phyloP scores from a whole-genome alignment of 768 basidiomycete genomes.

The Russula lepida region DNA sequence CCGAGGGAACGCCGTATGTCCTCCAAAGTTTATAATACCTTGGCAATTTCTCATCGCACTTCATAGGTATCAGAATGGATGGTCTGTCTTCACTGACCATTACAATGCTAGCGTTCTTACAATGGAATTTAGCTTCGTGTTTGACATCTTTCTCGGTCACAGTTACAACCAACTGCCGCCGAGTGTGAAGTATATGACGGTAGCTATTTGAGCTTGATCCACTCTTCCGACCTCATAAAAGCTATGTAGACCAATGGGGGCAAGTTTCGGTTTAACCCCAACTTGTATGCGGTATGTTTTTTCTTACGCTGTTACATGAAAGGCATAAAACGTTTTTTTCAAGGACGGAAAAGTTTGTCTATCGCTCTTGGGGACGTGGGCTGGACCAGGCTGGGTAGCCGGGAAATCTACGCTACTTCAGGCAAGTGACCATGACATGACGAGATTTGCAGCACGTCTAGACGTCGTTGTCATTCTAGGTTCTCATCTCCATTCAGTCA shows the following conservation, averaged over 20 bases:
- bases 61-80: slow-evolving; percentile 80
- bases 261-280: slow-evolving; percentile 88
- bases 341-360: slow-evolving; percentile 93
- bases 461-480: slow-evolving; percentile 29
- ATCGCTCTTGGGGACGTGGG: slow-evolving; percentile 87
- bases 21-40: neutral
- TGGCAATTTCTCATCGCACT: slow-evolving; percentile 1
- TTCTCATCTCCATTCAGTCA: slow-evolving; percentile 90
- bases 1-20: slow-evolving; percentile 79
- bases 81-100: slow-evolving; percentile 39
- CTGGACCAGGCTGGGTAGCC: slow-evolving; percentile 86
- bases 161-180: slow-evolving; percentile 87
- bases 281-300: slow-evolving; percentile 72
- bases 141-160: slow-evolving; percentile 89
- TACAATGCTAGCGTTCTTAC: slow-evolving; percentile 4
- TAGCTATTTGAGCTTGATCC: slow-evolving; percentile 25
- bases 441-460: neutral
- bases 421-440: slow-evolving; percentile 31
- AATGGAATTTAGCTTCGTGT: slow-evolving; percentile 44
- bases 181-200: slow-evolving; percentile 62
- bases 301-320: neutral
- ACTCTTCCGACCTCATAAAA: neutral
- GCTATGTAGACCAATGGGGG: slow-evolving; percentile 67
- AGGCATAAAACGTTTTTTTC: neutral
- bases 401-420: slow-evolving; percentile 88